Conservation (phyloP, 2,329 filamentous ascomycete genomes). For the Sclerotinia glacialis region DNA sequence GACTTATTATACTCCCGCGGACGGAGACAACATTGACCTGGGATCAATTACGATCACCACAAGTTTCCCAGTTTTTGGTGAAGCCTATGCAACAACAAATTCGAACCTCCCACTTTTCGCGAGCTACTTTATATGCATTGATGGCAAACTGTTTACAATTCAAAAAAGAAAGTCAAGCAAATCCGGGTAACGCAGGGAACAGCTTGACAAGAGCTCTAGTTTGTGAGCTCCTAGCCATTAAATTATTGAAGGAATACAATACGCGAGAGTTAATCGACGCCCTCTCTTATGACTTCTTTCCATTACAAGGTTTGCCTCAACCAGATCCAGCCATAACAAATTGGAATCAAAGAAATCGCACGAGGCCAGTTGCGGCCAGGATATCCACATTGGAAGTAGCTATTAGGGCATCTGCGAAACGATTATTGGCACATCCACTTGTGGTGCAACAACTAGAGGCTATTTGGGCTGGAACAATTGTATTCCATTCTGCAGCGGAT, state of each 20-base stretch:
- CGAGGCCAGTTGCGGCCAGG: constrained; percentile 61
- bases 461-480: constrained; percentile 94
- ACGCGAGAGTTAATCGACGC: constrained; percentile 91
- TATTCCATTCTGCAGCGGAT: constrained; percentile 88
- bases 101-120: constrained; percentile 75
- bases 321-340: constrained; percentile 41
- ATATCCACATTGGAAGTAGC: constrained; percentile 91
- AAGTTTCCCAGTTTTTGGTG: constrained; percentile 91
- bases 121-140: constrained; percentile 82
- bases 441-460: constrained; percentile 94
- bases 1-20: constrained; percentile 75
- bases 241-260: constrained; percentile 83
- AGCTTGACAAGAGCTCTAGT: constrained; percentile 83
- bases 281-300: constrained; percentile 91
- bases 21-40: constrained; percentile 91
- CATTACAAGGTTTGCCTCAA: constrained; percentile 73
- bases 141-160: constrained; percentile 95
- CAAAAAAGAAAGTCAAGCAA: constrained; percentile 76
- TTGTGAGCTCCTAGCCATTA: constrained; percentile 86
- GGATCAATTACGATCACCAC: constrained; percentile 93
- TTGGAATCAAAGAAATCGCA: constrained; percentile 43
- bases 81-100: constrained; percentile 95
- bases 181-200: constrained; percentile 79
- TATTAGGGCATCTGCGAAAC: constrained; percentile 88
- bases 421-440: constrained; percentile 85